phyloP scores from a whole-genome alignment of 306 rosid species.

The Chamaecrista fasciculata region DNA sequence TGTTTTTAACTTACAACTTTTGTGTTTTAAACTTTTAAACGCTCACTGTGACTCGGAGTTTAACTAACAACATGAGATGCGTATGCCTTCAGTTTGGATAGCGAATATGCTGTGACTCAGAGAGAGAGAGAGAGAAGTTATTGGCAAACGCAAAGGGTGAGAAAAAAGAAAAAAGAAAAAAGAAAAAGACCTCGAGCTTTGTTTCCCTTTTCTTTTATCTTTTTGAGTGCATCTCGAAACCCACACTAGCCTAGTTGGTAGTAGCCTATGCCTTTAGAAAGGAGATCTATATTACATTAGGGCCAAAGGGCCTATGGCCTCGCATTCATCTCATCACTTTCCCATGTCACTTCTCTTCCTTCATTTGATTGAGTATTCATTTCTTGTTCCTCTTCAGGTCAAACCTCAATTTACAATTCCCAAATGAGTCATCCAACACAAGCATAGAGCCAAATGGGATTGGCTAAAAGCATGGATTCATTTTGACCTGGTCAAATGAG shows the following conservation, averaged over 20 bases:
- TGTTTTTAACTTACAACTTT: not conserved
- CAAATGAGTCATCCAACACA: constrained; percentile 9
- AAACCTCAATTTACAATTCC: constrained; percentile 33
- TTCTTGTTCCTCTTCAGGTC: constrained; percentile 16
- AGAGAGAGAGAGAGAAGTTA: too few species aligned
- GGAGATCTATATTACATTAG: not conserved
- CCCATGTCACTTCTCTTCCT: too few species aligned
- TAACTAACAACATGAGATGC: not conserved
- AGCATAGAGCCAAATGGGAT: constrained; percentile 28
- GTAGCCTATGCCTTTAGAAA: not conserved
- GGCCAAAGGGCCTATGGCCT: constrained; percentile 23
- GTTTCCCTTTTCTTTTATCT: constrained; percentile 10
- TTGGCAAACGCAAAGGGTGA: too few species aligned
- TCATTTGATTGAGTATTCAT: constrained; percentile 17
- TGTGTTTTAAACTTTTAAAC: not conserved
- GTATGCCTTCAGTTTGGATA: constrained; percentile 15
- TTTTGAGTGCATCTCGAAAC: constrained; percentile 25
- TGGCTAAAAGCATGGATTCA: constrained; percentile 19
- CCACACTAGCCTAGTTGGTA: constrained; percentile 17
- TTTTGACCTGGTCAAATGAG: constrained; percentile 60
- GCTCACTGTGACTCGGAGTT: constrained; percentile 3
- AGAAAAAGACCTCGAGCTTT: constrained; percentile 35
- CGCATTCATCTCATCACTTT: constrained; percentile 27
- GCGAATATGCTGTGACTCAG: constrained; percentile 16
- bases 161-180: too few species aligned